These are phyloP conservation scores for Liquidambar formosana DNA, from an alignment of 164 flowering plant genomes.

Conservation along the genomic window DNA sequence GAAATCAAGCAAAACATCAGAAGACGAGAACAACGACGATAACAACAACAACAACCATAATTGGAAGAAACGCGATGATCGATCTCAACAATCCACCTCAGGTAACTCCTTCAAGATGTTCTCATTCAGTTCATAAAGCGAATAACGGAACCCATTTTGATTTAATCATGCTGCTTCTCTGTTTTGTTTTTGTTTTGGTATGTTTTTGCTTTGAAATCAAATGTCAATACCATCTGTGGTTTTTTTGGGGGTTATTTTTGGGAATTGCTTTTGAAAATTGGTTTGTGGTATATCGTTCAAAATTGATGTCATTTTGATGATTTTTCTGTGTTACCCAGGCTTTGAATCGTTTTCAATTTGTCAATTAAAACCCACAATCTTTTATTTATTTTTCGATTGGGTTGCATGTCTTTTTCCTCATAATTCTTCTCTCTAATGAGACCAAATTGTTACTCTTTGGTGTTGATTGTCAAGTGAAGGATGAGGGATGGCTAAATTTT, in stretches of 20 bases:
- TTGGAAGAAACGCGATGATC: constrained; percentile 19
- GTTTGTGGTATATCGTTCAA: background rate
- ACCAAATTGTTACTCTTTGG: too few relatives aligned
- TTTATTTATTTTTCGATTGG: background rate
- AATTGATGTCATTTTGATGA: background rate
- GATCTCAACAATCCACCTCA: constrained; percentile 12
- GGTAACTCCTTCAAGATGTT: constrained; percentile 22
- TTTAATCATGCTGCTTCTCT: background rate
- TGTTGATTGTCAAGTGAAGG: too few relatives aligned
- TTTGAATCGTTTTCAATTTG: constrained; percentile 1
- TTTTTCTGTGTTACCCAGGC: background rate
- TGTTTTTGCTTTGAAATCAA: too few relatives aligned
- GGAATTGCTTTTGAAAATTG: background rate
- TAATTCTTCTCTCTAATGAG: background rate
- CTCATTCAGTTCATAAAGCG: too few relatives aligned
- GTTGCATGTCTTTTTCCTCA: background rate
- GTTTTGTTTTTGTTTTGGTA: too few relatives aligned
- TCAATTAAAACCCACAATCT: background rate
- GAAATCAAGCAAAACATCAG: constrained; percentile 22
- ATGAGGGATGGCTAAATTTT: too few relatives aligned
- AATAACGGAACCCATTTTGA: background rate
- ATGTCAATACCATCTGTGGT: too few relatives aligned
- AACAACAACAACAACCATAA: constrained; percentile 11
- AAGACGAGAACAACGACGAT: constrained; percentile 6
- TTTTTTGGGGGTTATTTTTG: too few relatives aligned